Evolutionary conservation across 495 filamentous ascomycete genomes (phyloP).

Genomic region (Penicillium tannophilum): DNA sequence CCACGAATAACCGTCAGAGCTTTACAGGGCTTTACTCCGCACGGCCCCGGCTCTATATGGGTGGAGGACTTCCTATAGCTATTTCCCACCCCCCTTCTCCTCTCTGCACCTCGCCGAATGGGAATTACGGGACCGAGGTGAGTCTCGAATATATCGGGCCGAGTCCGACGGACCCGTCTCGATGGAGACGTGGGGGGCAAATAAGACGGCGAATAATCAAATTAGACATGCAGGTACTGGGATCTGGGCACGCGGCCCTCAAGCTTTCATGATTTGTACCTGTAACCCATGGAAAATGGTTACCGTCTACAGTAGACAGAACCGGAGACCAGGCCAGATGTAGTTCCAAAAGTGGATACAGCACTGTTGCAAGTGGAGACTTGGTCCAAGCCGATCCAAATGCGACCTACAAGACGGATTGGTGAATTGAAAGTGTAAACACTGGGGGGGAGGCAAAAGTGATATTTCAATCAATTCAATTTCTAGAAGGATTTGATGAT

Average conservation of each 20-base stretch:
- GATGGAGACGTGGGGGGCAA: conserved; percentile 2
- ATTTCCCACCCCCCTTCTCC: not conserved
- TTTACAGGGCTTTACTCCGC: not conserved
- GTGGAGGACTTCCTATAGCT: no score
- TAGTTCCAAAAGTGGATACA: conserved; percentile 7
- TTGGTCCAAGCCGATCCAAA: conserved; percentile 3
- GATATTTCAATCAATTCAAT: not conserved
- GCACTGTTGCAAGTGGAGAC: conserved; percentile 4
- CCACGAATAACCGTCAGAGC: not conserved
- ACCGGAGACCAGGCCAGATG: conserved; percentile 5
- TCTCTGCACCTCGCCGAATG: not conserved
- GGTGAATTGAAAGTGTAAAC: not conserved
- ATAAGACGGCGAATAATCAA: not conserved
- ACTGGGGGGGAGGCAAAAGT: not conserved
- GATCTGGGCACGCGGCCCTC: not conserved
- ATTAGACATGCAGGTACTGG: conserved; percentile 9
- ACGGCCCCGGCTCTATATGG: not conserved
- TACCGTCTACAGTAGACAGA: not conserved
- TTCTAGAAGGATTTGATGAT: not conserved
- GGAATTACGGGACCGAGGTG: not conserved
- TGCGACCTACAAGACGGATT: conserved; percentile 1
- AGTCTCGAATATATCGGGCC: conserved; percentile 6
- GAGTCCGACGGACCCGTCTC: conserved; percentile 3
- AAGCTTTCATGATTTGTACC: not conserved
- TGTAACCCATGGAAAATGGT: conserved; percentile 4